Base-by-base conservation (phyloP, 1,139 yeast species). In the Geotrichum histeridarum region DNA sequence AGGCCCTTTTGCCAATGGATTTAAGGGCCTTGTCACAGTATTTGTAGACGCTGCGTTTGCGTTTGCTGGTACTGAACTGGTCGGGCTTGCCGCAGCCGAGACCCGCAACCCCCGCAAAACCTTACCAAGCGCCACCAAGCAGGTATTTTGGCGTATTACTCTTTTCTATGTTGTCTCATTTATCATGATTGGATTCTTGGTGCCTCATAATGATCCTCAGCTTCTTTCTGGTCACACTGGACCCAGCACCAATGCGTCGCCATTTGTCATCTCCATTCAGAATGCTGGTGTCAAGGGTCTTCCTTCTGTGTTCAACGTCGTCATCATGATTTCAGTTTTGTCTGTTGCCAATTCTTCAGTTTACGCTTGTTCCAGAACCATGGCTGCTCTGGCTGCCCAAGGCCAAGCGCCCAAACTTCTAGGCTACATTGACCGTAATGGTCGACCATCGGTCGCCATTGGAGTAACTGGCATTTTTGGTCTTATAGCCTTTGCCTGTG, bases 21-120 rank as follows among this genome's bases (percentile, higher is more conserved):
- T 80, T 75, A 88, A 89, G 67, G 96, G 96, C 61, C 82, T 88
- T 32, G 80, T 89, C 64, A 75, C 87, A 14, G 86, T 86, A 36
- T 86, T 90, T 64, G 89, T 89, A 51, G 80, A 84, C 35, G 94
- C 95, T 31, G 94, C 96, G 5, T 90, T 88, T 70, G 82, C 96
- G 4, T 85, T 86, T 65, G 90, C 91, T 53, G 94, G 94, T 63
- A 81, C 86, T 53, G 95, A 87, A 71, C 76, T 86, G 65, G 84
- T 85, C 56, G 94, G 94, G 54, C 74, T 89, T 60, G 90, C 95
- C 15, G 90, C 95, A 37, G 89, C 94, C 14, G 96, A 89, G 71
- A 82, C 95, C 47, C 76, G 76, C 46, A 82, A 86, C 68, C 95
- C 95, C 51, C 76, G 85, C 67, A 77, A 75, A 63, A 73, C 85